Evolutionary conservation across 257 asterid species (phyloP).

Genomic region (Petrea volubilis): DNA sequence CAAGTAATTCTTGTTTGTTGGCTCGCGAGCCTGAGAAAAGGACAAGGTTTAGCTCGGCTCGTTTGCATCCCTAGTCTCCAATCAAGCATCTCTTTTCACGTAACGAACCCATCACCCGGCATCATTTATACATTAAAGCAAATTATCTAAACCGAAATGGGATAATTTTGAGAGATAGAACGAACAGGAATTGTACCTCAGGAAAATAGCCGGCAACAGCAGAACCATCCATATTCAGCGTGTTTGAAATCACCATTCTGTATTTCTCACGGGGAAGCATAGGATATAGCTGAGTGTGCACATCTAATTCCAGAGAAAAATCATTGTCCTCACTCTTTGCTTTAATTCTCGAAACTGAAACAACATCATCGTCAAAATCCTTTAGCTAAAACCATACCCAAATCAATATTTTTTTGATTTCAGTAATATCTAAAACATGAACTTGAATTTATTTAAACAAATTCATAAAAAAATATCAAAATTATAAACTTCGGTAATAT

Average conservation of each 20-base stretch:
- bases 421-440: neutral
- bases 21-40: no score
- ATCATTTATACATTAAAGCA: no score
- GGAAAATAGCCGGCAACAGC: slow-evolving; percentile 43
- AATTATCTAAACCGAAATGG: neutral
- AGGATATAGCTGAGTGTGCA: slow-evolving; percentile 64
- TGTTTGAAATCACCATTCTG: slow-evolving; percentile 62
- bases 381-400: slow-evolving; percentile 17
- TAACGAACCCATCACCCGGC: neutral
- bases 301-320: slow-evolving; percentile 50
- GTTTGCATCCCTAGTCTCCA: no score
- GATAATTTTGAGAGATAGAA: neutral
- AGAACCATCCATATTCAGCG: slow-evolving; percentile 55
- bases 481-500: neutral
- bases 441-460: no score
- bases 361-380: slow-evolving; percentile 22
- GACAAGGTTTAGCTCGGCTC: no score
- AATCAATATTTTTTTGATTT: neutral
- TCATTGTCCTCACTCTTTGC: slow-evolving; percentile 58
- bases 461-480: neutral
- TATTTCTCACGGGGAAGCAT: slow-evolving; percentile 53
- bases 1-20: no score
- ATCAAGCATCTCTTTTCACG: neutral
- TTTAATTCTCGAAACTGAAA: slow-evolving; percentile 72
- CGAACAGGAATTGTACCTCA: slow-evolving; percentile 40